A percentile compares a stretch with the other conserved stretches of the same genome.
Conservation (phyloP, 2,329 filamentous ascomycete species). For the Bipolaris bicolor region DNA sequence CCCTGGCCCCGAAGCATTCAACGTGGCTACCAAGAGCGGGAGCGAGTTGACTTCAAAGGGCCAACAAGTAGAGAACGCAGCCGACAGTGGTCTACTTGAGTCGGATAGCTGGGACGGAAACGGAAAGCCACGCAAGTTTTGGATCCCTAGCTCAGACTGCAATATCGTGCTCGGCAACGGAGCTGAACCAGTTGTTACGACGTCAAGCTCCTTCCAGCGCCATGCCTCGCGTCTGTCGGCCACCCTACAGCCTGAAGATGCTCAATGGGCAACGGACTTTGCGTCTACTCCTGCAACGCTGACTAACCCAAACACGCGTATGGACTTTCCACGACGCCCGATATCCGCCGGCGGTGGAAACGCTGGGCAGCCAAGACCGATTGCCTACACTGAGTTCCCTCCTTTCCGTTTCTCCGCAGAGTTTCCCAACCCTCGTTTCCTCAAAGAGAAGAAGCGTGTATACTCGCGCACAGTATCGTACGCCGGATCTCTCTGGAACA, state of each 20-base stretch:
- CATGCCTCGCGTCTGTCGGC: slow-evolving; percentile 57
- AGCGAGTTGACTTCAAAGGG: slow-evolving; percentile 48
- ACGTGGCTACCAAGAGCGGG: slow-evolving; percentile 26
- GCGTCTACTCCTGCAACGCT: slow-evolving; percentile 54
- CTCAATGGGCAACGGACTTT: slow-evolving; percentile 63
- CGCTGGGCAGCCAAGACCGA: slow-evolving; percentile 47
- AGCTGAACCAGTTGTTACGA: slow-evolving; percentile 59
- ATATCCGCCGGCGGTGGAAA: slow-evolving; percentile 46
- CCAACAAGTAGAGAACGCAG: slow-evolving; percentile 48
- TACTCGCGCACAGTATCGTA: slow-evolving; percentile 66
- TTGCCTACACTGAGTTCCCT: slow-evolving; percentile 61
- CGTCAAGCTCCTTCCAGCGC: slow-evolving; percentile 53
- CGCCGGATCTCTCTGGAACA: slow-evolving; percentile 65
- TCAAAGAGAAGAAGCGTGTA: slow-evolving; percentile 65
- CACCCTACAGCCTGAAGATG: slow-evolving; percentile 60
- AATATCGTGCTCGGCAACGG: slow-evolving; percentile 63
- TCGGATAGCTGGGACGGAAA: slow-evolving; percentile 62
- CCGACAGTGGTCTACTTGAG: slow-evolving; percentile 45
- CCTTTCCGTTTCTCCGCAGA: slow-evolving; percentile 65
- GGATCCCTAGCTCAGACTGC: slow-evolving; percentile 62
- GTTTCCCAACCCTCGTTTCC: slow-evolving; percentile 61
- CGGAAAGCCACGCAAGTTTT: slow-evolving; percentile 62
- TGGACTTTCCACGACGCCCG: slow-evolving; percentile 38
- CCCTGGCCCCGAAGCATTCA: slow-evolving; percentile 42
- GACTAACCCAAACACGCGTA: slow-evolving; percentile 42